Evolutionary conservation across 345 rosid genomes (phyloP).

Genomic region (Kandelia obovata): DNA sequence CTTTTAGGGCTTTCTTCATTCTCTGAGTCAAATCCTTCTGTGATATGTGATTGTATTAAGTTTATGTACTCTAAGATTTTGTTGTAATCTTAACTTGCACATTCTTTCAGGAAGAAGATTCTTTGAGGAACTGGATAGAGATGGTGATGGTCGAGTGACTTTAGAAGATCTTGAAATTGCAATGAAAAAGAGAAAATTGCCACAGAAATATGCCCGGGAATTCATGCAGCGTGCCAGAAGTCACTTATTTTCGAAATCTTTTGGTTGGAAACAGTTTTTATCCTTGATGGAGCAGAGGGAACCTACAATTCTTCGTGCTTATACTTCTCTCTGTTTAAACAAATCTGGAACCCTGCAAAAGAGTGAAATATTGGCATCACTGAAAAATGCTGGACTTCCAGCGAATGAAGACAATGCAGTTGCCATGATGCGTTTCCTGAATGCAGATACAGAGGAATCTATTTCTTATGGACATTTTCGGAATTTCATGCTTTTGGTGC

Average conservation of each 20-base stretch:
- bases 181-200: conserved; percentile 85
- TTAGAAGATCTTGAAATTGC: conserved; percentile 96
- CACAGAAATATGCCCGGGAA: conserved; percentile 78
- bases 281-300: conserved; percentile 99
- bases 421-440: conserved; percentile 94
- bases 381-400: conserved; percentile 87
- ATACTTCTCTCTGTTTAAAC: conserved; percentile 87
- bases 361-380: conserved; percentile 91
- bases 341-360: conserved; percentile 94
- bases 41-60: background rate
- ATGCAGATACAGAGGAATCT: conserved; percentile 85
- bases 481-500: conserved; percentile 91
- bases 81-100: conserved; percentile 11
- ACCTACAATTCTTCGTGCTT: conserved; percentile 95
- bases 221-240: conserved; percentile 81
- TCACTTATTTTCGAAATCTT: conserved; percentile 88
- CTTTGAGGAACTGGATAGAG: conserved; percentile 96
- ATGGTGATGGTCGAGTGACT: conserved; percentile 92
- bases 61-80: background rate
- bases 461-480: conserved; percentile 96
- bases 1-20: background rate
- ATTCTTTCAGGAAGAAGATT: conserved; percentile 75
- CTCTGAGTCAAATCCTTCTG: too few species aligned
- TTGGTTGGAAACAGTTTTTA: conserved; percentile 95
- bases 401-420: conserved; percentile 93